phyloP scores from a whole-genome alignment of 306 rosid species.

The Alnus glutinosa region DNA sequence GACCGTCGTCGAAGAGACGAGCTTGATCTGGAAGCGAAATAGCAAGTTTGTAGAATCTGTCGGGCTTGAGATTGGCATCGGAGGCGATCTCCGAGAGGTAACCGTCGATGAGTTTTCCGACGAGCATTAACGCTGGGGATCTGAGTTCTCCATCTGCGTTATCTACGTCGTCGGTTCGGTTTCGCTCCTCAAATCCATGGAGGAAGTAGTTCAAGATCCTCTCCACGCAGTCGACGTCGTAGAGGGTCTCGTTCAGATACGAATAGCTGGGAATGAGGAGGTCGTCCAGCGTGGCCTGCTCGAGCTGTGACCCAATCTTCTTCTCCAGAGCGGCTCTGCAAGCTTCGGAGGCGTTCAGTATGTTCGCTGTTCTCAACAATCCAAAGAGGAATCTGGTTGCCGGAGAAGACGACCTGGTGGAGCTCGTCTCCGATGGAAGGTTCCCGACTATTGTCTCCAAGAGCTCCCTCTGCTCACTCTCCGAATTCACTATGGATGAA shows the following conservation, averaged over 20 bases:
- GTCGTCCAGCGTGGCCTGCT: conserved; percentile 86
- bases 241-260: conserved; percentile 81
- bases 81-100: conserved; percentile 92
- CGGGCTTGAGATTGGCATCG: conserved; percentile 77
- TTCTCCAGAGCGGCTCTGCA: conserved; percentile 74
- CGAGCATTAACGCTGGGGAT: conserved; percentile 69
- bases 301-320: conserved; percentile 86
- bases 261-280: conserved; percentile 93
- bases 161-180: conserved; percentile 23
- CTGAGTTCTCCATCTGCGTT: conserved; percentile 21
- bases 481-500: conserved; percentile 43
- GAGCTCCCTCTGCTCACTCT: conserved; percentile 76
- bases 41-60: conserved; percentile 63
- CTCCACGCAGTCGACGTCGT: conserved; percentile 85
- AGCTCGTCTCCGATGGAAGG: conserved; percentile 66
- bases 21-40: conserved; percentile 80
- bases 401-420: conserved; percentile 51
- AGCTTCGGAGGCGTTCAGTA: conserved; percentile 62
- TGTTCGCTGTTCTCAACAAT: conserved; percentile 70
- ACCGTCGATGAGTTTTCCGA: conserved; percentile 83
- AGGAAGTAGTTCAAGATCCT: conserved; percentile 62
- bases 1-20: conserved; percentile 90
- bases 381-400: conserved; percentile 75
- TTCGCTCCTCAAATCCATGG: conserved; percentile 43
- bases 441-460: conserved; percentile 65